Conservation (phyloP, 2,329 filamentous ascomycete genomes). For the Alternaria consortialis region DNA sequence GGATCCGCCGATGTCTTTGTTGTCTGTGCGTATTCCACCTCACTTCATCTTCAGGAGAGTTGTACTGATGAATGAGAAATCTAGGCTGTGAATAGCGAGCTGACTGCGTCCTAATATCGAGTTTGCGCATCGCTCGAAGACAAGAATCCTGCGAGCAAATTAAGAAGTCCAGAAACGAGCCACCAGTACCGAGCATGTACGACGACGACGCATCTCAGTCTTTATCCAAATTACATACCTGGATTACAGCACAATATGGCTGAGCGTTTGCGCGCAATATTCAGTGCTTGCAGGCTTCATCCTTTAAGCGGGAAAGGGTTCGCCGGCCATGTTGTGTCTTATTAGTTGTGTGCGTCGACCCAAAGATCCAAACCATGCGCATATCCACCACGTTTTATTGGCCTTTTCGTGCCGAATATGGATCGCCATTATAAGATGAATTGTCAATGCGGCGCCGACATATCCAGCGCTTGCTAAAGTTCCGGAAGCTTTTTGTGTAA, state of each 20-base stretch:
- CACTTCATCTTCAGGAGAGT: constrained; percentile 27
- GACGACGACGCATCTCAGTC: background rate
- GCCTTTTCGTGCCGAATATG: background rate
- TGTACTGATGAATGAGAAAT: constrained; percentile 13
- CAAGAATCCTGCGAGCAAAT: constrained; percentile 4
- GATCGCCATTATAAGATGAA: background rate
- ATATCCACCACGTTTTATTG: constrained; percentile 9
- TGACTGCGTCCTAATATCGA: constrained; percentile 8
- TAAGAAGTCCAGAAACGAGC: constrained; percentile 9
- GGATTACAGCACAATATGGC: background rate
- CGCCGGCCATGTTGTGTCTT: constrained; percentile 7
- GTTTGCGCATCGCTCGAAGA: background rate
- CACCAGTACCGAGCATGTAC: background rate
- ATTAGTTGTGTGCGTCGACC: constrained; percentile 1
- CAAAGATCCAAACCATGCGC: background rate
- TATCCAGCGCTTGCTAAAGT: background rate
- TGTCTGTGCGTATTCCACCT: constrained; percentile 31
- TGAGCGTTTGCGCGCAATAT: background rate
- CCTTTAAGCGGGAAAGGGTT: constrained; percentile 2
- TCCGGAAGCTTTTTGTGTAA: constrained; percentile 1
- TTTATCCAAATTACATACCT: constrained; percentile 7
- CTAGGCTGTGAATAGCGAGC: constrained; percentile 3
- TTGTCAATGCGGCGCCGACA: constrained; percentile 10
- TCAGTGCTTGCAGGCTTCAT: background rate
- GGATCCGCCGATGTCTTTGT: constrained; percentile 22